phyloP scores from a whole-genome alignment of 2,329 filamentous ascomycete species.

The Alternaria burnsii region DNA sequence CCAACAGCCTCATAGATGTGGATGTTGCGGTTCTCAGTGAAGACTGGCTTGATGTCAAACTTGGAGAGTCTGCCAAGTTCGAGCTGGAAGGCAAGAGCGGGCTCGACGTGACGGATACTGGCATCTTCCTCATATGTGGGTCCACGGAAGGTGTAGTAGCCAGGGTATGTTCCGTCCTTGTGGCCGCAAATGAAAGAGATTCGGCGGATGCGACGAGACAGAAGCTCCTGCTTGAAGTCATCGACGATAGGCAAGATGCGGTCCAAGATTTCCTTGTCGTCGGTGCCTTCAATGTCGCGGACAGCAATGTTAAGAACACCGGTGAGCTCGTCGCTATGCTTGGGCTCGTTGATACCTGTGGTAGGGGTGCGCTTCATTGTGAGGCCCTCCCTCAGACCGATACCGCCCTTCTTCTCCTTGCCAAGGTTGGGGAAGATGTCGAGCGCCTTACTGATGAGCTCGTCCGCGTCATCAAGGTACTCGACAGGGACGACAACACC shows the following conservation, averaged over 20 bases:
- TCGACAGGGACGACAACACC: slow-evolving; percentile 93
- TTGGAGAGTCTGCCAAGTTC: slow-evolving; percentile 93
- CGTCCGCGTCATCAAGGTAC: slow-evolving; percentile 94
- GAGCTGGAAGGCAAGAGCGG: slow-evolving; percentile 96
- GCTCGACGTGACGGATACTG: slow-evolving; percentile 96
- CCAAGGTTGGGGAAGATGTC: slow-evolving; percentile 75
- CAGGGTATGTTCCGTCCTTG: slow-evolving; percentile 92
- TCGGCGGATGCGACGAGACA: slow-evolving; percentile 82
- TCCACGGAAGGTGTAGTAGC: slow-evolving; percentile 98
- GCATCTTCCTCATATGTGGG: slow-evolving; percentile 88
- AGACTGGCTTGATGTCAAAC: slow-evolving; percentile 98
- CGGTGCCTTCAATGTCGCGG: slow-evolving; percentile 82
- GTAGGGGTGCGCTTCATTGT: slow-evolving; percentile 73
- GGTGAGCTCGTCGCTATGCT: slow-evolving; percentile 80
- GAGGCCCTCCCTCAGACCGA: slow-evolving; percentile 42
- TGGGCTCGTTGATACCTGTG: slow-evolving; percentile 43
- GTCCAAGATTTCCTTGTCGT: slow-evolving; percentile 80
- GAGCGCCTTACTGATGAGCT: slow-evolving; percentile 81
- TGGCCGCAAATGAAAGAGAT: slow-evolving; percentile 96
- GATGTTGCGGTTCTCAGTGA: slow-evolving; percentile 98
- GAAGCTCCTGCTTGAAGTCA: slow-evolving; percentile 83
- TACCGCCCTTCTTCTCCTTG: slow-evolving; percentile 64
- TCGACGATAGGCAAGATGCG: slow-evolving; percentile 80
- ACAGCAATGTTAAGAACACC: slow-evolving; percentile 93
- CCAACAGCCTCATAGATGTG: slow-evolving; percentile 98